Base-by-base conservation (phyloP, 2,329 filamentous ascomycete species). In the Trichoderma semiorbis region DNA sequence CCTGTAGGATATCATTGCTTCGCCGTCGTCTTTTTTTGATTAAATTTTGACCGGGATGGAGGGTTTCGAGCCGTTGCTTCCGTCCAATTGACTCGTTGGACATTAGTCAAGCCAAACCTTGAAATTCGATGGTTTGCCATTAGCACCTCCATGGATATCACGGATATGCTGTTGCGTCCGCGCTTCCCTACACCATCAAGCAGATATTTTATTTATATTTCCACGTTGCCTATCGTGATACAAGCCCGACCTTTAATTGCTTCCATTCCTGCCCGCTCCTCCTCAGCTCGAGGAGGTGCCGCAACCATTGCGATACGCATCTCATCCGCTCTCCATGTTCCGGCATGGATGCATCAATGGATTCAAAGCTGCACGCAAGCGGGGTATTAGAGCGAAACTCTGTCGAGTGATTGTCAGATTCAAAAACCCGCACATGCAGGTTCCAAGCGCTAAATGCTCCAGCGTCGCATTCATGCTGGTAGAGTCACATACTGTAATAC, bases 401-500 rank as follows among this genome's bases (percentile, higher is more conserved):
- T 47, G 53, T 60, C 12, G 28, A n/a, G 10, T 21, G n/a, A n/a
- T 60, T 7, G 55, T 34, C 16, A 68, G 64, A 67, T 67, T 57
- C 55, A 26, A 69, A 67, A 69, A 18, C 50, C 53, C 24, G 53
- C 36, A 58, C 39, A 61, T 69, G 67, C 57, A 69, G 57, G 55
- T 69, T 53, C 57, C 57, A 50, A 12, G 28, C 30, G 36, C 43
- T 69, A 69, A 14, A 7, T 43, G 14, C 7, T 3, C 21, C n/a
- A 30, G 24, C n/a, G 62, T 47, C 62, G 39, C 47, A 53, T 53
- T 24, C 21, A 53, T 53, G 47, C 47, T 53, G 47, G 47, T 53
- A 50, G 39, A 24, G 47, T 53, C 47, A 53, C 43, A 50, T 50
- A 21, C 39, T 43, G 36, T n/a, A 53, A 50, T 50, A 6, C 43